Evolutionary conservation across 108 stramenopile genomes (phyloP).

Genomic region (Tribonema minus): DNA sequence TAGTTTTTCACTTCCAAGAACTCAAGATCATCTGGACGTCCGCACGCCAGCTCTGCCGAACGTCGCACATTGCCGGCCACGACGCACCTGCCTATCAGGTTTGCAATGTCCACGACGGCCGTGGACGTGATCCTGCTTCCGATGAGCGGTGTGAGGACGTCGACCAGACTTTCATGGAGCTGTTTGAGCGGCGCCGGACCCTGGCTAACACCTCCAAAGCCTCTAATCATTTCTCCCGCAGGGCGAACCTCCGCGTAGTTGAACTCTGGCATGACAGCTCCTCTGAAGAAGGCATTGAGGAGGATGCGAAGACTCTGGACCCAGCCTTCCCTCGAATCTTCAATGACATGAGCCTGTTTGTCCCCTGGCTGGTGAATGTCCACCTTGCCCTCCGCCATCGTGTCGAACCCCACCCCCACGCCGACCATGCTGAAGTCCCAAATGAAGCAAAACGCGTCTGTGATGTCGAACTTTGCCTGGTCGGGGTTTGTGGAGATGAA

Average conservation of each 20-base stretch:
- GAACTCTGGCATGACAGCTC: constrained; percentile 12
- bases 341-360: constrained; percentile 26
- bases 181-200: constrained; percentile 43
- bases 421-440: too few relatives aligned
- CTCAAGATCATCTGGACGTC: constrained; percentile 41
- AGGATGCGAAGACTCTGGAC: constrained; percentile 40
- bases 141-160: constrained; percentile 8
- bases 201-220: constrained; percentile 55
- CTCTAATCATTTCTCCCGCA: constrained; percentile 53
- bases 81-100: too few relatives aligned
- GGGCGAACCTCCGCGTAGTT: too few relatives aligned
- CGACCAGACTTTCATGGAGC: constrained; percentile 32
- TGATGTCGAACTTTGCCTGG: constrained; percentile 1
- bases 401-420: too few relatives aligned
- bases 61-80: too few relatives aligned
- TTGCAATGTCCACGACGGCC: constrained; percentile 59
- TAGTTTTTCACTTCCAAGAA: constrained; percentile 45
- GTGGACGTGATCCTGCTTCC: constrained; percentile 46
- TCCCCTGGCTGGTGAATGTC: too few relatives aligned
- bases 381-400: too few relatives aligned
- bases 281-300: constrained; percentile 48
- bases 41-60: constrained; percentile 61
- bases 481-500: too few relatives aligned
- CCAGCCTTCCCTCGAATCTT: constrained; percentile 58
- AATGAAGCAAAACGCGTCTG: too few relatives aligned